Evolutionary conservation across 345 rosid species (phyloP), one percentile per base, ranked within the genome.

Genomic region (Salix arbutifolia): DNA sequence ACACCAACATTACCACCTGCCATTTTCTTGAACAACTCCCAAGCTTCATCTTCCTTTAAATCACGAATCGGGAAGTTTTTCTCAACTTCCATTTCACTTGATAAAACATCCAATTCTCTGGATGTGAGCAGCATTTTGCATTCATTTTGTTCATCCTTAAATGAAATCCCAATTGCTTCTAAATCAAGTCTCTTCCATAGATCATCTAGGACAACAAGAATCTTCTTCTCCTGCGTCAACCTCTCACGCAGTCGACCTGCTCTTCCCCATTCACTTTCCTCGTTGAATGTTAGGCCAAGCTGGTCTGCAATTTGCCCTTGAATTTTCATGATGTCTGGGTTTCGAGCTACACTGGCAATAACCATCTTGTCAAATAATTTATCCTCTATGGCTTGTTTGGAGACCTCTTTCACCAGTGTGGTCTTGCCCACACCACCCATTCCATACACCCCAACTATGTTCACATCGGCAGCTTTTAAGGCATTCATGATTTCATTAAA

Each of bases 201-300:
- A 52, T 83, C 69, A 48, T 87, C 88, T 11, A 87, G 56, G 50
- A 87, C 78, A 17, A 87, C 67, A 35, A 87, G 80, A 35, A 79
- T 16, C n/a, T 65, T 83, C 58, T 67, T 33, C 38, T 71, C 74
- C 0, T 62, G 65, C 64, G 23, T 76, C 69, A 83, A 25, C 35
- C 74, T 31, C 4, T 2, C 21, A 2, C 52, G 17, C n/a, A 82
- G 56, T 37, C 71, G 64, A 18, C 42, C 19, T 18, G 82, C 84
- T 40, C 85, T 75, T 16, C 23, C 77, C 2, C 3, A 1, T 2
- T 10, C 76, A 37, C 26, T 30, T 23, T 70, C 48, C 50, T 76
- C 87, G 4, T 77, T 68, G 16, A 77, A 23, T 19, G 71, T 9
- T 8, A 73, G 8, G 8, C 74, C 72, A 3, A 86, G 8, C 33